A percentile compares a stretch with the other conserved stretches of the same genome.
Evolutionary conservation across 495 filamentous ascomycete genomes (phyloP).

Genomic region (Glarea lozoyensis): DNA sequence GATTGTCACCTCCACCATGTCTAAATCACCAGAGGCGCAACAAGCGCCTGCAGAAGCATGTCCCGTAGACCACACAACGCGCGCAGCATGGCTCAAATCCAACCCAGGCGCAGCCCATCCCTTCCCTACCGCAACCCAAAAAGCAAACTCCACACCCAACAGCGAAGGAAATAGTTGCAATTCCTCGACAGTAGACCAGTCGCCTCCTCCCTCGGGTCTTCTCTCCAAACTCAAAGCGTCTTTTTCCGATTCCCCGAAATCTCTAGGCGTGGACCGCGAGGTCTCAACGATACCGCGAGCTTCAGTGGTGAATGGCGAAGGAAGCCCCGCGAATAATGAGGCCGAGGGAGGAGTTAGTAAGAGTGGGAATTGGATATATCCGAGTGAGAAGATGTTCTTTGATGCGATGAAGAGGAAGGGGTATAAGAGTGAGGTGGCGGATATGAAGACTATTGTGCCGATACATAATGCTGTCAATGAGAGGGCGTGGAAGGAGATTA

Average conservation of each 20-base stretch:
- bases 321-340: conserved; percentile 59
- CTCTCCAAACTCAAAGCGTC: conserved; percentile 5
- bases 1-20: conserved; percentile 8
- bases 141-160: conserved; percentile 19
- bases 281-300: conserved; percentile 73
- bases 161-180: conserved; percentile 23
- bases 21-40: conserved; percentile 13
- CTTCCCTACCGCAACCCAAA: conserved; percentile 13
- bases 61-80: conserved; percentile 81
- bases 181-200: conserved; percentile 16
- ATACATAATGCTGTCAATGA: conserved; percentile 98
- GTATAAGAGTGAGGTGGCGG: conserved; percentile 45
- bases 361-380: conserved; percentile 91
- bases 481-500: conserved; percentile 76
- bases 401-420: conserved; percentile 85
- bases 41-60: conserved; percentile 40
- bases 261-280: conserved; percentile 55
- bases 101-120: conserved; percentile 12
- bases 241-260: background rate
- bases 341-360: conserved; percentile 57
- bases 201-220: conserved; percentile 8
- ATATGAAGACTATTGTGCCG: conserved; percentile 85
- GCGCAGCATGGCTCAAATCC: conserved; percentile 65
- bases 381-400: conserved; percentile 93
- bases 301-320: conserved; percentile 27